Evolutionary conservation across 768 basidiomycete species (phyloP), one percentile per base, ranked within the genome.

Genomic region (Russula abietina): DNA sequence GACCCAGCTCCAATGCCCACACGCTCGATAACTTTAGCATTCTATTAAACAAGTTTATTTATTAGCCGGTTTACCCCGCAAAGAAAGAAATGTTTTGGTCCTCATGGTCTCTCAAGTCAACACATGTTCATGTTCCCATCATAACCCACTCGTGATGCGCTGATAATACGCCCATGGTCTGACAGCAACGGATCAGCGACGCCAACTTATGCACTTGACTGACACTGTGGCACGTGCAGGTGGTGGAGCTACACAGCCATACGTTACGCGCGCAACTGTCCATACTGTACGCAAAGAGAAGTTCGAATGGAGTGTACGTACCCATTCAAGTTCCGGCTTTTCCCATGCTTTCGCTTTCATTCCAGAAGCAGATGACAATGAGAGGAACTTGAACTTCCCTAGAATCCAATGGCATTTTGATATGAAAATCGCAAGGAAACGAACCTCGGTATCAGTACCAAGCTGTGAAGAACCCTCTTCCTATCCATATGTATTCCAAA

Each of bases 381-480:
- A n/a, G n/a, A 52, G 30, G 51, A 53, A 36, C 51, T 53, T 33
- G 51, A 32, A 32, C 51, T 53, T 53, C 12, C 51, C n/a, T n/a
- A 46, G 10, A 46, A 45, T 4, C 19, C 41, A n/a, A n/a, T n/a
- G n/a, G n/a, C n/a, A 39, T 17, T 43, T 19, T 19, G 41, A 43
- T 43, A 43, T 43, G 41, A 8, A 4, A 46, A 9, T 8, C 1
- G 26, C 24, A n/a, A 54, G 1, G 28, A 22, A 26, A 39, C 6
- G 26, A 26, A 55, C 41, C 39, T 28, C 28, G 39, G 28, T n/a
- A n/a, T n/a, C 4, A 17, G 16, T 24, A 6, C 4, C 45, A 46
- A 11, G 45, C 22, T 10, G 5, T 38, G 38, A 39, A 26, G 7
- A 2, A 26, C 24, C 24, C 24, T 17, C 26, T 28, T 41, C 33